Evolutionary conservation across 176 grass and related monocot genomes (phyloP), one percentile per base, ranked within the genome.

Genomic region (Avena eriantha): DNA sequence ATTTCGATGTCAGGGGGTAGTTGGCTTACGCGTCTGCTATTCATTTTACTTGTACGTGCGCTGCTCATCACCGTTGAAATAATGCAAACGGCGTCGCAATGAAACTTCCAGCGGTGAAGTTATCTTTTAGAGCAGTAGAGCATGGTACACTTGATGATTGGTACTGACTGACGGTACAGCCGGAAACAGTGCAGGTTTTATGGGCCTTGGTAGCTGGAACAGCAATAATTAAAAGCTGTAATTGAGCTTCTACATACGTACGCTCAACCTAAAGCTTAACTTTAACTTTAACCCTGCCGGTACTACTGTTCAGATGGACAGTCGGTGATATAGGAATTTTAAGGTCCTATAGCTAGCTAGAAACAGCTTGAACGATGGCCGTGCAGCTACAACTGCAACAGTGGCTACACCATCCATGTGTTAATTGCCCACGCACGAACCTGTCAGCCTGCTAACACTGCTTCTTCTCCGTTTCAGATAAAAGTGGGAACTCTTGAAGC

Each of bases 141-240:
- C 48, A 1, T 31, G 6, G 3, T 64, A 6, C 34, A 68, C 31
- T 36, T 15, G 41, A 60, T 70, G 39, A 49, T 70, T 49, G 26
- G 21, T 26, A 19, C 70, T 17, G 1, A 39, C 36, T 1, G 36
- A 47, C 43, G 14, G 34, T 26, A 57, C 49, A 82, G 3, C 72
- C 50, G n/a, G 22, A 78, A 63, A 71, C 71, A 78, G 26, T 86
- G 19, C 83, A 11, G 77, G 77, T 65, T 85, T 79, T 80, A 47
- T 15, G 51, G 87, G 64, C 57, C 72, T 57, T 34, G 9, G 24
- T 69, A 61, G 39, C 50, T 83, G 71, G 79, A 47, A 34, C 34
- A 21, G 39, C 11, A 53, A 15, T 39, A 50, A 36, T 36, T 36
- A 5, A 31, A 21, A 43, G 10, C 47, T 49, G 12, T 41, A 41